Percentiles rank a stretch among this genome's conserved stretches.
Evolutionary conservation across 2,329 filamentous ascomycete species (phyloP).

Genomic region (Colletotrichum limetticola): DNA sequence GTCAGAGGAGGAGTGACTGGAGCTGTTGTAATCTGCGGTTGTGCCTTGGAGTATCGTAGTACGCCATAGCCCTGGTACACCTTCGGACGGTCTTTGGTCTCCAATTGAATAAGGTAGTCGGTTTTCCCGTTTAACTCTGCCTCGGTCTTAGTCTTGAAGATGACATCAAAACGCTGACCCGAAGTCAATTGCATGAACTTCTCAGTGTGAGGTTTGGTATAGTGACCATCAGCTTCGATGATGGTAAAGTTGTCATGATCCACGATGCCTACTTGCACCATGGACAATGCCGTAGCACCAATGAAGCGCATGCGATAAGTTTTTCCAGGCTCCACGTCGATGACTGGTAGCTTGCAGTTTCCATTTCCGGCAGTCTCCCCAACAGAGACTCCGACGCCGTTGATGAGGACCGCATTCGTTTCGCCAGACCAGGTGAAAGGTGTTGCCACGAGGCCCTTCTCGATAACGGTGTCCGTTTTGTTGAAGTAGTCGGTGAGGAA

Average conservation of each 20-base stretch:
- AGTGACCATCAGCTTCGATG: slow-evolving; percentile 69
- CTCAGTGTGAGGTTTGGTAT: slow-evolving; percentile 59
- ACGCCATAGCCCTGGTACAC: slow-evolving; percentile 59
- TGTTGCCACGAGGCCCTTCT: slow-evolving; percentile 56
- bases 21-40: slow-evolving; percentile 23
- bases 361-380: slow-evolving; percentile 36
- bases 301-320: slow-evolving; percentile 72
- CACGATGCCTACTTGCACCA: slow-evolving; percentile 65
- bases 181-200: slow-evolving; percentile 64
- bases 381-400: slow-evolving; percentile 55
- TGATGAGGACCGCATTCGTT: slow-evolving; percentile 65
- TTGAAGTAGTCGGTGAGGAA: slow-evolving; percentile 67
- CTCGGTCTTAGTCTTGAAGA: slow-evolving; percentile 63
- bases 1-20: slow-evolving; percentile 39
- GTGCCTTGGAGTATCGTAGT: slow-evolving; percentile 50
- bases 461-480: slow-evolving; percentile 62
- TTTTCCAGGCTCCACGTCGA: slow-evolving; percentile 68
- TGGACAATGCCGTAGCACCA: slow-evolving; percentile 64
- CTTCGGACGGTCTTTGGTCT: slow-evolving; percentile 60
- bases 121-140: slow-evolving; percentile 50
- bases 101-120: slow-evolving; percentile 58
- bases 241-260: slow-evolving; percentile 65
- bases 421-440: slow-evolving; percentile 71
- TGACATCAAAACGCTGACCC: slow-evolving; percentile 70
- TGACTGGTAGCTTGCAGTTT: slow-evolving; percentile 58